These are phyloP conservation scores for Tylopilus rubrobrunneus DNA, from an alignment of 768 basidiomycete genomes.

Conservation along the genomic window DNA sequence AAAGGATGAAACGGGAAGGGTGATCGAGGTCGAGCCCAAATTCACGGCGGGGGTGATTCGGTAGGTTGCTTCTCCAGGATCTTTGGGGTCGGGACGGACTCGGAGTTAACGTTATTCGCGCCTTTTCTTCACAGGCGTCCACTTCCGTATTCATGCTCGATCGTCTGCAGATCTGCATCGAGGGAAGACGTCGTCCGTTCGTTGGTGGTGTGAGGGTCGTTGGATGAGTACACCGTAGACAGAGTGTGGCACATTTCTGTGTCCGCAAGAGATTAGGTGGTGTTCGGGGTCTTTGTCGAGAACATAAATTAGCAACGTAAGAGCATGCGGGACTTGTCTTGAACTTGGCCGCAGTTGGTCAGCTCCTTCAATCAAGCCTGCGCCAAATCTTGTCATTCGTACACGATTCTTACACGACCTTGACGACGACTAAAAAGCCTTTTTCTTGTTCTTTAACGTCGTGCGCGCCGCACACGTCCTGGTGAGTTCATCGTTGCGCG, in stretches of 20 bases:
- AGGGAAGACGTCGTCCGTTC: slow-evolving; percentile 20
- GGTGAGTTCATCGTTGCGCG: slow-evolving; percentile 12
- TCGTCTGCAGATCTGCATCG: slow-evolving; percentile 24
- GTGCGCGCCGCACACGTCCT: slow-evolving; percentile 2
- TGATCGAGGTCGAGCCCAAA: slow-evolving; percentile 23
- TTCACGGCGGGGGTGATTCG: slow-evolving; percentile 32
- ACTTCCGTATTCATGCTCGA: slow-evolving; percentile 29
- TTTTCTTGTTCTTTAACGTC: slow-evolving; percentile 7
- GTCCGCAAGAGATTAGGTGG: slow-evolving; percentile 9
- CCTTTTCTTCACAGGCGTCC: slow-evolving; percentile 24
- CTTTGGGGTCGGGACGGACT: background rate
- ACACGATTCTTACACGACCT: slow-evolving; percentile 18
- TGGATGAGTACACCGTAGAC: background rate
- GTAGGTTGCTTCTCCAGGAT: slow-evolving; percentile 18
- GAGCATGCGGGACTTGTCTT: slow-evolving; percentile 1
- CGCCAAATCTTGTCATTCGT: background rate
- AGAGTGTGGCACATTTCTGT: background rate
- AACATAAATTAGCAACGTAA: slow-evolving; percentile 21
- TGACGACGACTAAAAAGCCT: slow-evolving; percentile 8
- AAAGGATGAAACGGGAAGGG: slow-evolving; percentile 24
- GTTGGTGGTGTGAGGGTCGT: slow-evolving; percentile 12
- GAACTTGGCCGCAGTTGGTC: background rate
- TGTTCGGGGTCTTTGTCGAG: slow-evolving; percentile 17
- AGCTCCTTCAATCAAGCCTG: background rate
- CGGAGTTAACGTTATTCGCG: slow-evolving; percentile 11